Evolutionary conservation across 192 early-diverging fungal genomes (phyloP), one percentile per base, ranked within the genome.

Genomic region (Dissophora ornata): DNA sequence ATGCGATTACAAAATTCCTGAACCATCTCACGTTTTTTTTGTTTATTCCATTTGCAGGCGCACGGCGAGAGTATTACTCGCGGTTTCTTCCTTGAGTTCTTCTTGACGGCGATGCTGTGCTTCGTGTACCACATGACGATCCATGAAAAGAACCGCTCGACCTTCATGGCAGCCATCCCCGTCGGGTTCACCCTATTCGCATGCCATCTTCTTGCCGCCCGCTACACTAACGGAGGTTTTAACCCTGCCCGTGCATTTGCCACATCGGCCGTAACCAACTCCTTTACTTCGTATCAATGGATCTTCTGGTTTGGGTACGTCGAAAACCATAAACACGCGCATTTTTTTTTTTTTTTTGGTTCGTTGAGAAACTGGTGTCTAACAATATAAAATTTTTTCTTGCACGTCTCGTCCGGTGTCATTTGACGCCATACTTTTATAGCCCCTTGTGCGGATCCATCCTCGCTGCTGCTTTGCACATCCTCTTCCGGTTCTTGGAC

Each of bases 241-340:
- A 92, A 92, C 79, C 90, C 90, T n/a, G 90, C 90, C 11, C 81
- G 88, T 48, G 85, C 84, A 40, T 90, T 90, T 65, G 90, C 81
- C 30, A 79, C 84, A 36, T 84, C 87, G 11, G 68, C 90, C 11
- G 84, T 87, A 30, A 67, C 89, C 16, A 80, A 80, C 2, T 38
- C 53, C 3, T 82, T 71, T 41, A 79, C 86, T 56, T 50, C 48
- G 9, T 57, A 85, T 28, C 88, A 90, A 19, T 90, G 87, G 86
- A 75, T 90, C 28, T 92, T 84, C 70, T 90, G 88, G 89, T 65
- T 88, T 12, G 84, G 84, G 71, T 75, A 67, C 9, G 70, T n/a
- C 16, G n/a, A n/a, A n/a, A n/a, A n/a, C n/a, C n/a, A n/a, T n/a
- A n/a, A n/a, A n/a, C n/a, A n/a, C n/a, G n/a, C n/a, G n/a, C n/a